A percentile compares a stretch with the other conserved stretches of the same genome.
Conservation (phyloP, 805 yeast species). For the Kuraishia capsulata region DNA sequence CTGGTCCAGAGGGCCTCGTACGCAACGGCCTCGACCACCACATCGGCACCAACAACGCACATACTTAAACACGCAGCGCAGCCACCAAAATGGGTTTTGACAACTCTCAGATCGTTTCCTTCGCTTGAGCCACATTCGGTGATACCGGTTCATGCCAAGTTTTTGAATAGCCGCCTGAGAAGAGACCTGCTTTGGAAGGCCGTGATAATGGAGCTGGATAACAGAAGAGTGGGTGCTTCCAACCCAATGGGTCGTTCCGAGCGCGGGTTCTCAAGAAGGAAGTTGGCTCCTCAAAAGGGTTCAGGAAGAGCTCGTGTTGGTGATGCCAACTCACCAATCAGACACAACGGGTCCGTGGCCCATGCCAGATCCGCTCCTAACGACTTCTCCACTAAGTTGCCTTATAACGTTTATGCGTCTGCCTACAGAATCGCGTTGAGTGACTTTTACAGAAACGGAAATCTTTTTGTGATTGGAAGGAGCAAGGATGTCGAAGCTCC, state of each 20-base stretch:
- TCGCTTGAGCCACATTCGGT: constrained; percentile 77
- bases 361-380: constrained; percentile 86
- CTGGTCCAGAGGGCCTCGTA: too few species aligned
- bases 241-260: constrained; percentile 83
- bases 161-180: constrained; percentile 70
- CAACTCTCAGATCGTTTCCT: constrained; percentile 79
- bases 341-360: constrained; percentile 85
- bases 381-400: constrained; percentile 75
- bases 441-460: constrained; percentile 69
- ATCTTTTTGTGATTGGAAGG: constrained; percentile 60
- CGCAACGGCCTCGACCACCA: too few species aligned
- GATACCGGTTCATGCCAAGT: constrained; percentile 65
- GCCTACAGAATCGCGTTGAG: constrained; percentile 82
- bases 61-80: too few species aligned
- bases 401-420: constrained; percentile 57
- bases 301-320: constrained; percentile 94
- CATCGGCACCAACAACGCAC: too few species aligned
- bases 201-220: constrained; percentile 85
- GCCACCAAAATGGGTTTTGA: constrained; percentile 67
- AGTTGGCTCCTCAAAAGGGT: constrained; percentile 86
- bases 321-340: constrained; percentile 88
- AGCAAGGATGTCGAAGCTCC: constrained; percentile 13
- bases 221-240: constrained; percentile 80
- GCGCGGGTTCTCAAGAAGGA: constrained; percentile 75
- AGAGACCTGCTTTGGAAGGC: constrained; percentile 94